These are phyloP conservation scores for Camelina sativa DNA, from an alignment of 345 rosid genomes.

Conservation along the genomic window DNA sequence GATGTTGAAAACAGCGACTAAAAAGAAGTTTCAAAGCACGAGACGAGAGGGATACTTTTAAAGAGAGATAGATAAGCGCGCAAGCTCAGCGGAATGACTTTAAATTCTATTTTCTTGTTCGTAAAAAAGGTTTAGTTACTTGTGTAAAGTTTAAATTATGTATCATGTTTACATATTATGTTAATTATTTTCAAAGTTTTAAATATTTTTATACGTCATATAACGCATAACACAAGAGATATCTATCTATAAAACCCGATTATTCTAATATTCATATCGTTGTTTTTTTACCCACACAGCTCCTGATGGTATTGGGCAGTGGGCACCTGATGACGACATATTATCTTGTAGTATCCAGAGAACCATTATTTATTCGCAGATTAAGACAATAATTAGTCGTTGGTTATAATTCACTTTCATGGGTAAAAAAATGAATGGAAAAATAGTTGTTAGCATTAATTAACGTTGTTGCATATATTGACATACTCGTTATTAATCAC, in stretches of 20 bases:
- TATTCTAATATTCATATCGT: too few species aligned
- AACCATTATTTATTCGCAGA: slow-evolving; percentile 11
- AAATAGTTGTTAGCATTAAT: slow-evolving; percentile 24
- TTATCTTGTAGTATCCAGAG: neutral
- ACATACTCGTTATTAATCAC: too few species aligned
- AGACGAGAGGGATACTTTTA: neutral
- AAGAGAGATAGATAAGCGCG: slow-evolving; percentile 13
- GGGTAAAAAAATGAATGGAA: neutral
- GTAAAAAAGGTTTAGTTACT: too few species aligned
- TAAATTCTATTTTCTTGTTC: too few species aligned
- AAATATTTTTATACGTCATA: too few species aligned
- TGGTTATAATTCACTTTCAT: neutral
- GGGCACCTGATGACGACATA: neutral
- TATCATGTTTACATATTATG: too few species aligned
- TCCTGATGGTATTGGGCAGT: too few species aligned
- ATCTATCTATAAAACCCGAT: too few species aligned
- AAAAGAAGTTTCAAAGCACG: slow-evolving; percentile 16
- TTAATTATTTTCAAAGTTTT: too few species aligned
- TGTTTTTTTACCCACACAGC: too few species aligned
- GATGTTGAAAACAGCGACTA: slow-evolving; percentile 6
- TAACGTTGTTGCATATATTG: neutral
- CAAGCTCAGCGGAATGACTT: neutral
- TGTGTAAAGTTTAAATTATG: too few species aligned
- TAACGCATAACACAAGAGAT: too few species aligned
- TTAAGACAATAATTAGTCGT: neutral